Conservation (phyloP, 2,329 filamentous ascomycete genomes). For the Fusarium chaquense region DNA sequence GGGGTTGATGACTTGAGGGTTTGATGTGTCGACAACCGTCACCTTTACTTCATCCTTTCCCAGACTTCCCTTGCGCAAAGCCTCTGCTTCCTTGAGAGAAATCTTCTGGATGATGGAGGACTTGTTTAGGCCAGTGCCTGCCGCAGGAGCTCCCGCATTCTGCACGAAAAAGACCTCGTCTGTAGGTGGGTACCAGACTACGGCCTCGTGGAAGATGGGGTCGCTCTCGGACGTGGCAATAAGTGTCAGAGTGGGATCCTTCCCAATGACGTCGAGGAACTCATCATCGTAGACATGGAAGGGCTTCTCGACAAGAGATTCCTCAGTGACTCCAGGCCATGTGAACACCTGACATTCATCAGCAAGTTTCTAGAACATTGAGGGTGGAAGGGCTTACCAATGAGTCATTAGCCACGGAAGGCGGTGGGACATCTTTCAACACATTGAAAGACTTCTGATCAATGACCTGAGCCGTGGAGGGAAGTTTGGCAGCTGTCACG, state of each 20-base stretch:
- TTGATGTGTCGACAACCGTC: constrained; percentile 54
- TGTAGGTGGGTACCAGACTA: constrained; percentile 61
- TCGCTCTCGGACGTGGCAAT: constrained; percentile 59
- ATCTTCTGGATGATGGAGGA: constrained; percentile 65
- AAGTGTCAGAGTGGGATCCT: constrained; percentile 61
- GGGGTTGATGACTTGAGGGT: constrained; percentile 62
- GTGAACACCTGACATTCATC: constrained; percentile 12
- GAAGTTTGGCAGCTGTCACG: constrained; percentile 60
- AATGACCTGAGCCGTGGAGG: constrained; percentile 38
- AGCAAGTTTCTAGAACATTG: neutral
- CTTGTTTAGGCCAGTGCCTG: constrained; percentile 64
- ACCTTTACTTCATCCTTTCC: constrained; percentile 55
- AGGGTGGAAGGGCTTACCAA: constrained; percentile 11
- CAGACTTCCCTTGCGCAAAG: constrained; percentile 26
- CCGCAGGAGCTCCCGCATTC: constrained; percentile 60
- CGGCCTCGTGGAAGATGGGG: constrained; percentile 67
- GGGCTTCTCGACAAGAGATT: constrained; percentile 39
- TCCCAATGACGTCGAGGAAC: constrained; percentile 64
- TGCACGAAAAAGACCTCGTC: constrained; percentile 68
- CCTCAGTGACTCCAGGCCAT: constrained; percentile 42
- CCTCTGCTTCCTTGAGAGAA: constrained; percentile 57
- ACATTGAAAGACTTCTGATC: constrained; percentile 43
- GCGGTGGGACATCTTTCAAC: constrained; percentile 36
- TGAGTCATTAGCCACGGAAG: constrained; percentile 31
- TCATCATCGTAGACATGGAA: constrained; percentile 59